Evolutionary conservation across 2,329 filamentous ascomycete genomes (phyloP), one percentile per base, ranked within the genome.

Genomic region (Akanthomyces uredinophilus): DNA sequence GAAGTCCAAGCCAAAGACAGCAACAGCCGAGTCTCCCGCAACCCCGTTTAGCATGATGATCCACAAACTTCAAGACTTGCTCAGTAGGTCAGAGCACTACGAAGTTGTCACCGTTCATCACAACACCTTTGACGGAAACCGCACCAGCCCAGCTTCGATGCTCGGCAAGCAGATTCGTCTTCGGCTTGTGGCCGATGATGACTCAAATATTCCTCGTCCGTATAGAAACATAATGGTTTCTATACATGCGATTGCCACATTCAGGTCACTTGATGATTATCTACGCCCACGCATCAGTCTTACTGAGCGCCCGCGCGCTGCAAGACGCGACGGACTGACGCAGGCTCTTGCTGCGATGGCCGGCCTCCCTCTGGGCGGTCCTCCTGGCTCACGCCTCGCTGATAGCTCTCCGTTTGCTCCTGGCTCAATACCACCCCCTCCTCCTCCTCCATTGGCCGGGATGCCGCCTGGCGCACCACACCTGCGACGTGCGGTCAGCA

Each of bases 221-320:
- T 98, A 96, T 72, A 86, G 91, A 24, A 96, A 94, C 67, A 96
- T 99, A 65, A 97, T 97, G 89, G 95, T 99, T 1, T 96, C 92
- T 0, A 99, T 99, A 62, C 95, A 99, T 73, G 95, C 95, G 18
- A 98, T 99, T 70, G 94, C 95, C 2, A 98, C 93, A 0, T 98
- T 99, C 79, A 98, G 97, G 74, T 91, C 94, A 0, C 79, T 99
- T 27, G 95, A 98, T 71, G 95, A 99, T 72, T 99, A 98, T 73
- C 81, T 99, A 49, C 88, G 95, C 43, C 95, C 95, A 8, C 86
- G 94, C 64, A 96, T 99, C 63, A 92, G 83, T 69, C 74, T 95
- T 16, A 87, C 90, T 3, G 92, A 96, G 65, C 86, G 91, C 20
- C 71, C 73, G 14, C 83, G 87, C 49, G 80, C 79, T 11, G 80